Evolutionary conservation across 441 rosid species (phyloP), one percentile per base, ranked within the genome.

Genomic region (Populus hybrid): DNA sequence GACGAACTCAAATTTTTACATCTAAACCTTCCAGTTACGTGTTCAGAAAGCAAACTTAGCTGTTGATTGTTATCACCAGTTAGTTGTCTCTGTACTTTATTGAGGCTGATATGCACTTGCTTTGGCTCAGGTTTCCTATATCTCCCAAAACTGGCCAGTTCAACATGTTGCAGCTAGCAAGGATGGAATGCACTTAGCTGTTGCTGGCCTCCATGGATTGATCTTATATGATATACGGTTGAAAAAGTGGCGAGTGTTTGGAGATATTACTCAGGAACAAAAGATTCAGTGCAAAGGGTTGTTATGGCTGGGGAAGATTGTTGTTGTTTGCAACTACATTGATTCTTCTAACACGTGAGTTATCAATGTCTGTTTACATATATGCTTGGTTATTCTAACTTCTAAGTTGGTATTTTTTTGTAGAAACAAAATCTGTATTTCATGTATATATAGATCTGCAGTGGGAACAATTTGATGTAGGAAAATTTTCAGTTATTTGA

Each of bases 141-240:
- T 94, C 80, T 90, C 97, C 46, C 98, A 93, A 59, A 97, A 97
- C 82, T 97, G 98, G 98, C 99, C 99, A 28, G 94, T 97, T 80
- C 99, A 92, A 84, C 98, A 97, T 80, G 99, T 93, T 78, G 98
- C 99, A 70, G 97, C 98, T 74, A 97, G 98, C 88, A 94, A 89
- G 89, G 99, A 97, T 81, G 98, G 99, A 73, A 90, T 89, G 93
- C 92, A 91, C 87, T 81, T 96, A 76, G 99, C 98, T 38, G 98
- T 90, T 80, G 98, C 98, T 85, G 98, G 98, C 85, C 89, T 91
- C 73, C 95, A 93, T 83, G 98, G 99, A 76, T 85, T 96, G 80
- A 92, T 93, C 80, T 85, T 96, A 81, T 96, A 96, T 84, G 96
- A 93, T 81, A 88, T 97, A 78, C 89, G 90, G 80, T 75, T 88